These are phyloP conservation scores for Pseudocercospora fijiensis DNA, from an alignment of 2,329 filamentous ascomycete species.

Conservation along the genomic window DNA sequence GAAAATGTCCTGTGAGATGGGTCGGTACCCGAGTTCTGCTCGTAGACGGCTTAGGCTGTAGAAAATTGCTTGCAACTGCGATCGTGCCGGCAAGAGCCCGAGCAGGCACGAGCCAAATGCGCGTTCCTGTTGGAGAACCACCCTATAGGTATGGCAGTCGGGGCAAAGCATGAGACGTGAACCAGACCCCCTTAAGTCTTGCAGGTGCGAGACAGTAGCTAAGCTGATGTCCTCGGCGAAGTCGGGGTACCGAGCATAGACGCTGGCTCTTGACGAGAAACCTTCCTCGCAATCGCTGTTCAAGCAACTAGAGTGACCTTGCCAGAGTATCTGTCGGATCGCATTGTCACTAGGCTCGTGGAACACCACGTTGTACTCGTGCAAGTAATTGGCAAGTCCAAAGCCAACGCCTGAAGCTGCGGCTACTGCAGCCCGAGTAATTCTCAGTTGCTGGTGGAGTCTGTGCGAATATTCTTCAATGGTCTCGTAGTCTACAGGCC, in stretches of 20 bases:
- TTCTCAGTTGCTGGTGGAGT: not conserved
- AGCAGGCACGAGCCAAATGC: not conserved
- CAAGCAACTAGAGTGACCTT: not conserved
- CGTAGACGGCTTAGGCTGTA: not conserved
- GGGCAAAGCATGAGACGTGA: not conserved
- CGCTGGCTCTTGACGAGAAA: not conserved
- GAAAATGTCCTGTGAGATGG: not conserved
- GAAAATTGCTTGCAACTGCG: not conserved
- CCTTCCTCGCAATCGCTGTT: not conserved
- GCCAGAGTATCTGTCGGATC: not conserved
- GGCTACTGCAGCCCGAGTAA: not conserved
- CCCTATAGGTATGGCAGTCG: not conserved
- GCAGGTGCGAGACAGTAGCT: not conserved
- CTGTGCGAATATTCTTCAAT: not conserved
- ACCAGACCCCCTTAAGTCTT: not conserved
- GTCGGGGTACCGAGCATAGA: not conserved
- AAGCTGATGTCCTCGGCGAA: not conserved
- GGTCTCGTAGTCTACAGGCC: not conserved
- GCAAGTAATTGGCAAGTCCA: not conserved
- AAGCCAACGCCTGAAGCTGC: not conserved
- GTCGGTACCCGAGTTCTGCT: not conserved
- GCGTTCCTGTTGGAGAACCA: not conserved
- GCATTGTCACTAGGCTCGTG: not conserved
- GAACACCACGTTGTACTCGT: not conserved
- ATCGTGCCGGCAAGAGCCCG: not conserved